Evolutionary conservation across 352 stramenopile species (phyloP).

Genomic region (Globisporangium carolinianum): DNA sequence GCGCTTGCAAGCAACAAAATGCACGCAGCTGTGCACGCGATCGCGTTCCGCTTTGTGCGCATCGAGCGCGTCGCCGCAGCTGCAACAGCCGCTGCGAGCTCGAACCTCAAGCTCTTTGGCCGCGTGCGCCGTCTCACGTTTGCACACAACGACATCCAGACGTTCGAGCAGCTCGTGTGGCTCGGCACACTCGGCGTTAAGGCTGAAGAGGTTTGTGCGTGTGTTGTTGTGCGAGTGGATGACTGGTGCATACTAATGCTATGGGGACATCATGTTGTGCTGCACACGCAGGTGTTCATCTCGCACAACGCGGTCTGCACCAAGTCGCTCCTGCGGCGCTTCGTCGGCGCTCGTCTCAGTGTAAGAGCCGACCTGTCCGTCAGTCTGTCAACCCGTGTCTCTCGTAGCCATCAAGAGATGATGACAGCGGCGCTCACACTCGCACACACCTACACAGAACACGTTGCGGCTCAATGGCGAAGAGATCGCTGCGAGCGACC

Average conservation of each 20-base stretch:
- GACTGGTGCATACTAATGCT: background rate
- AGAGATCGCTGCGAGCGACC: constrained; percentile 44
- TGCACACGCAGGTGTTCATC: constrained; percentile 44
- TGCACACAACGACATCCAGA: constrained; percentile 55
- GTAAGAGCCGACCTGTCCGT: constrained; percentile 13
- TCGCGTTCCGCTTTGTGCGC: constrained; percentile 56
- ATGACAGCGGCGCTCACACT: background rate
- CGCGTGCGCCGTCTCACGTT: constrained; percentile 51
- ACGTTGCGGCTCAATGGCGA: constrained; percentile 51
- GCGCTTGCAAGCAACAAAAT: constrained; percentile 50
- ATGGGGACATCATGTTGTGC: background rate
- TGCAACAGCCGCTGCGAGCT: constrained; percentile 20
- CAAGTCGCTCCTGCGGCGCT: constrained; percentile 46
- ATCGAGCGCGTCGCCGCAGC: constrained; percentile 35
- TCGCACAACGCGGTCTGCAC: constrained; percentile 48
- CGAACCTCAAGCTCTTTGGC: constrained; percentile 57
- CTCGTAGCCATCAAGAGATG: no score
- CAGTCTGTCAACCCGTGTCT: no score
- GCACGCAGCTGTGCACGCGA: constrained; percentile 43
- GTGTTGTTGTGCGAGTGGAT: background rate
- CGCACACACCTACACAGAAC: constrained; percentile 26
- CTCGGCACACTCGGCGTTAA: constrained; percentile 38
- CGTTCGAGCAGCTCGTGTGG: constrained; percentile 63
- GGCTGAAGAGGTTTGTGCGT: constrained; percentile 48
- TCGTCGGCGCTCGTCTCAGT: constrained; percentile 37